These are phyloP conservation scores for Ophiostoma novo-ulmi DNA, from an alignment of 2,329 filamentous ascomycete genomes.

Conservation along the genomic window DNA sequence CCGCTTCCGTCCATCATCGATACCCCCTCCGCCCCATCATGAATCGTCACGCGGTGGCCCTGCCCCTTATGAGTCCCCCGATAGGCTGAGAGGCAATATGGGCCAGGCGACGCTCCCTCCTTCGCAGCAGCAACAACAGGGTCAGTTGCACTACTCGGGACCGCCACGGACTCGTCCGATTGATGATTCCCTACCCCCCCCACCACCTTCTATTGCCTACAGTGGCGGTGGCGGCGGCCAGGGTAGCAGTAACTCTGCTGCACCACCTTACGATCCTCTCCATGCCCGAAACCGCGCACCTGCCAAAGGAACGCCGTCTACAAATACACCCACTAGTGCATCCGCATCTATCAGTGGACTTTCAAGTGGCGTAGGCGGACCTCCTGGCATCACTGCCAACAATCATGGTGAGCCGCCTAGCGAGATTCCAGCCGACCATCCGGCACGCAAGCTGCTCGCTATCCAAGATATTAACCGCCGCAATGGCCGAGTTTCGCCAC, in stretches of 20 bases:
- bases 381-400: conserved; percentile 32
- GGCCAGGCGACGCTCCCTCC: conserved; percentile 26
- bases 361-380: conserved; percentile 36
- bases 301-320: neutral
- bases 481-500: conserved; percentile 70
- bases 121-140: conserved; percentile 28
- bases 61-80: conserved; percentile 46
- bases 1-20: conserved; percentile 36
- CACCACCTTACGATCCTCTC: neutral
- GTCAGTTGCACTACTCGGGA: conserved; percentile 10
- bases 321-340: neutral
- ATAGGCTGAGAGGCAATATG: conserved; percentile 43
- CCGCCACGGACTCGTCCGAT: conserved; percentile 39
- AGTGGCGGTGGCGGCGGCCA: conserved; percentile 34
- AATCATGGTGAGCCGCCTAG: conserved; percentile 32
- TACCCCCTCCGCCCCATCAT: conserved; percentile 34
- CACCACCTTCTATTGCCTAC: conserved; percentile 49
- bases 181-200: conserved; percentile 43
- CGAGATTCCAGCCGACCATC: conserved; percentile 54
- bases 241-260: neutral
- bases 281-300: neutral
- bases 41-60: conserved; percentile 29
- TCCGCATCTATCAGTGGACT: neutral
- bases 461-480: conserved; percentile 76
- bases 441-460: conserved; percentile 64